phyloP scores from a whole-genome alignment of 2,329 filamentous ascomycete species.

The Alternaria gansuensis region DNA sequence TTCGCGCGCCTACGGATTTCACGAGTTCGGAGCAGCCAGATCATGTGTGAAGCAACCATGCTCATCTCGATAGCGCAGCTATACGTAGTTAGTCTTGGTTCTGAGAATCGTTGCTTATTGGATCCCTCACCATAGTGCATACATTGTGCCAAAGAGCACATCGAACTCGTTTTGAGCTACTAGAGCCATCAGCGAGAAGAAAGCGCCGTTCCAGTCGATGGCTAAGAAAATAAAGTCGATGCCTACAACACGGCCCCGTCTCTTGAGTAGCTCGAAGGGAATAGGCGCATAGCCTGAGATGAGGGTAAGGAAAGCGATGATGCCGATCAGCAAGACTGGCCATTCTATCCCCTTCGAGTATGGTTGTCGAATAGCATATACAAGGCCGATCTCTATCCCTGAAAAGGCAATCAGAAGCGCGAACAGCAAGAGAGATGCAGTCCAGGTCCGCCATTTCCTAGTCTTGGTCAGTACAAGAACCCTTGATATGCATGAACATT shows the following conservation, averaged over 20 bases:
- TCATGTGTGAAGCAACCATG: conserved; percentile 65
- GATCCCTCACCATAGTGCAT: conserved; percentile 59
- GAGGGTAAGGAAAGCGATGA: conserved; percentile 65
- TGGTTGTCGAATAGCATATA: conserved; percentile 63
- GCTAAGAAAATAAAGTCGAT: conserved; percentile 66
- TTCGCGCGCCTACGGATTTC: conserved; percentile 59
- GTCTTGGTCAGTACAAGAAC: background rate
- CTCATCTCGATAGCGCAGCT: conserved; percentile 63
- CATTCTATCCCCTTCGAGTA: conserved; percentile 61
- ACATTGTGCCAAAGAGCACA: conserved; percentile 65
- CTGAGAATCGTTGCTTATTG: background rate
- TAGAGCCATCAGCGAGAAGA: conserved; percentile 69
- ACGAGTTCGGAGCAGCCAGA: conserved; percentile 65
- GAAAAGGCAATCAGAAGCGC: conserved; percentile 55
- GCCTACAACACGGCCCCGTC: conserved; percentile 66
- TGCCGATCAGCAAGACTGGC: conserved; percentile 63
- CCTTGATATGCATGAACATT: background rate
- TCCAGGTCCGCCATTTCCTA: conserved; percentile 54
- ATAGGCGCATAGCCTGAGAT: conserved; percentile 64
- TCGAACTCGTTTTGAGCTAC: conserved; percentile 68
- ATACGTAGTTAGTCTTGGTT: background rate
- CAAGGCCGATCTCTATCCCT: conserved; percentile 62
- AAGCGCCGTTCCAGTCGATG: conserved; percentile 67
- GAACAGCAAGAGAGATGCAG: conserved; percentile 24
- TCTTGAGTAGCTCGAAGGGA: conserved; percentile 68